Base-by-base conservation (phyloP, 371 early-diverging fungal genomes). In the Apophysomyces ossiformis region DNA sequence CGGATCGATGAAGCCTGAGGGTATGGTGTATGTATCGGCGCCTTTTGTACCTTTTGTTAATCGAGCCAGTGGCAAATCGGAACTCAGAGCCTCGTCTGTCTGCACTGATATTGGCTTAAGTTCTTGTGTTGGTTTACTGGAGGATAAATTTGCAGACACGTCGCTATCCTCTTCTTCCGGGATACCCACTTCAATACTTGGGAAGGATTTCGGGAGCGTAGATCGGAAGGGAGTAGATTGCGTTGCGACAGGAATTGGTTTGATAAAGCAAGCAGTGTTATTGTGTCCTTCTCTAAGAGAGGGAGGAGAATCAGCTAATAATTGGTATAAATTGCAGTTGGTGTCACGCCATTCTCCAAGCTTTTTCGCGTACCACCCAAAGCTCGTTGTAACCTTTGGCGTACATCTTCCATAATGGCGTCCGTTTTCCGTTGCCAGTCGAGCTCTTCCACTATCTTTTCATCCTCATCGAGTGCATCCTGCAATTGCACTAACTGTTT, bases 361-460 rank as follows among this genome's bases (percentile, higher is more conserved):
- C 54, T 50, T 50, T 18, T 50, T 50, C 54, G 54, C 15, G 46
- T 71, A 73, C 76, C 63, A 60, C 66, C 59, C 37, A 50, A 37
- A 37, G 77, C 69, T 13, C 58, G 39, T 43, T 73, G 60, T 37
- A 79, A 65, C 9, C 38, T 63, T 60, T 70, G 67, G 35, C 67
- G 60, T 16, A 76, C 75, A 15, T 74, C 71, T 0, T 70, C 67
- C 54, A 76, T 60, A 18, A 73, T 18, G 5, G 39, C 60, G n/a
- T 76, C 68, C 4, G 76, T 71, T 7, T 66, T 62, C 41, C 58
- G 57, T 41, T 54, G 57, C 75, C 73, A 74, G 38, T 69, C 64
- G 36, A 60, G 43, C 37, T 73, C 70, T 5, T 66, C 62, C 1
- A 45, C 66, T 0, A 62, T 38, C 26, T 58, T 8, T 13, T 43